Conservation (phyloP, 345 rosid species). For the Hibiscus syriacus region DNA sequence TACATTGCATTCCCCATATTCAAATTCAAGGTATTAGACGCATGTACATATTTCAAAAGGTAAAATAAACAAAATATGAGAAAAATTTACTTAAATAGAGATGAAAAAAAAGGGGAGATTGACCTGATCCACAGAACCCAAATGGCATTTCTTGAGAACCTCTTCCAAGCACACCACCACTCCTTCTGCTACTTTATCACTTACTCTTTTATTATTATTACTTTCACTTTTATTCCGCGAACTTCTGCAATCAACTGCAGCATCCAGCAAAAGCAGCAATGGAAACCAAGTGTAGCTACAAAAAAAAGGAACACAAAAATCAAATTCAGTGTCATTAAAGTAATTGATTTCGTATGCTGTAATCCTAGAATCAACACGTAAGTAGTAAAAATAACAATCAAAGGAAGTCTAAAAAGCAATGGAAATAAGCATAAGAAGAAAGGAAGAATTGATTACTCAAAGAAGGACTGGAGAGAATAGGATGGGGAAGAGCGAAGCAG, state of each 20-base stretch:
- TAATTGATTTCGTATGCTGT: background rate
- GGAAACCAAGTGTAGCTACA: constrained; percentile 80
- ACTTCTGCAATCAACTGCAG: constrained; percentile 56
- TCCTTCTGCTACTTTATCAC: constrained; percentile 81
- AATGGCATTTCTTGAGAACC: constrained; percentile 56
- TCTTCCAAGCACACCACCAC: constrained; percentile 72
- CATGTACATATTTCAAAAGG: background rate
- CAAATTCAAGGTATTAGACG: background rate
- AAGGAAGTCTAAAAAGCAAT: background rate
- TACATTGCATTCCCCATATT: background rate
- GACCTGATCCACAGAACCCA: constrained; percentile 74
- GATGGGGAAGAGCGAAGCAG: constrained; percentile 47
- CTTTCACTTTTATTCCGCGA: constrained; percentile 14
- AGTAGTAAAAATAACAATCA: background rate
- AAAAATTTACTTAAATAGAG: background rate
- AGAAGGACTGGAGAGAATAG: constrained; percentile 58
- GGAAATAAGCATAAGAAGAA: background rate
- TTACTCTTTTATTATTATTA: constrained; percentile 22
- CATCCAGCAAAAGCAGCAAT: constrained; percentile 70
- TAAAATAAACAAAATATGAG: background rate
- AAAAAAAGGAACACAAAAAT: background rate
- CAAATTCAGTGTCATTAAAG: background rate
- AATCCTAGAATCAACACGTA: background rate
- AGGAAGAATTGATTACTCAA: constrained; percentile 40
- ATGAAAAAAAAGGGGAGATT: background rate